Conservation (phyloP, 1,139 yeast species). For the Pneumocystis murina region DNA sequence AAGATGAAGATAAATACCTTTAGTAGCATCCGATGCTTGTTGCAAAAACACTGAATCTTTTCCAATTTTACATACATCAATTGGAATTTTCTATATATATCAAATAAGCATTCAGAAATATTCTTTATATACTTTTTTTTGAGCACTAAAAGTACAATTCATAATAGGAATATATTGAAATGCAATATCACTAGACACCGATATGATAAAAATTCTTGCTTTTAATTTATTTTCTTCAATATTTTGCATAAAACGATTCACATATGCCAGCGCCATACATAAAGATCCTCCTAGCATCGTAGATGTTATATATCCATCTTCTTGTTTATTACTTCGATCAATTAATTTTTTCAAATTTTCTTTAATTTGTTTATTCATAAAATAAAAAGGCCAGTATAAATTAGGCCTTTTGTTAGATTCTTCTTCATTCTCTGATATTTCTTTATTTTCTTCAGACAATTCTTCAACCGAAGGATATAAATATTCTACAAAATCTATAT, state of each 20-base stretch:
- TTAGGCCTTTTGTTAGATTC: slow-evolving; percentile 10
- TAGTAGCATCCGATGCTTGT: slow-evolving; percentile 91
- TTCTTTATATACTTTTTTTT: slow-evolving; percentile 40
- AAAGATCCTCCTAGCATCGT: slow-evolving; percentile 66
- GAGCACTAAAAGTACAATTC: slow-evolving; percentile 95
- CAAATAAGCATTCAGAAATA: neutral
- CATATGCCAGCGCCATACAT: slow-evolving; percentile 61
- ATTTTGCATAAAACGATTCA: slow-evolving; percentile 35
- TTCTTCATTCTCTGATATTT: slow-evolving; percentile 7
- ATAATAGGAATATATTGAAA: slow-evolving; percentile 81
- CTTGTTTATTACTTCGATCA: slow-evolving; percentile 19
- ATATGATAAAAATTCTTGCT: slow-evolving; percentile 58
- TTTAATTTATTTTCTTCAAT: slow-evolving; percentile 27
- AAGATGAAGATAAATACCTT: slow-evolving; percentile 68
- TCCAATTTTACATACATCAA: slow-evolving; percentile 80
- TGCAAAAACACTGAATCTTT: slow-evolving; percentile 70
- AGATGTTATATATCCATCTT: slow-evolving; percentile 20
- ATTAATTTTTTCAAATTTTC: slow-evolving; percentile 41
- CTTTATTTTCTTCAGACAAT: slow-evolving; percentile 11
- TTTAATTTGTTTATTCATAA: slow-evolving; percentile 66
- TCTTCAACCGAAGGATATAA: slow-evolving; percentile 42
- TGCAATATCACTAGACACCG: slow-evolving; percentile 63
- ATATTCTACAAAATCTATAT: slow-evolving; percentile 54
- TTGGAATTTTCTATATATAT: slow-evolving; percentile 41
- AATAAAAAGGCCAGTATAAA: slow-evolving; percentile 77